These are phyloP conservation scores for Colletotrichum sp. DNA, from an alignment of 2,329 filamentous ascomycete species.

Conservation along the genomic window DNA sequence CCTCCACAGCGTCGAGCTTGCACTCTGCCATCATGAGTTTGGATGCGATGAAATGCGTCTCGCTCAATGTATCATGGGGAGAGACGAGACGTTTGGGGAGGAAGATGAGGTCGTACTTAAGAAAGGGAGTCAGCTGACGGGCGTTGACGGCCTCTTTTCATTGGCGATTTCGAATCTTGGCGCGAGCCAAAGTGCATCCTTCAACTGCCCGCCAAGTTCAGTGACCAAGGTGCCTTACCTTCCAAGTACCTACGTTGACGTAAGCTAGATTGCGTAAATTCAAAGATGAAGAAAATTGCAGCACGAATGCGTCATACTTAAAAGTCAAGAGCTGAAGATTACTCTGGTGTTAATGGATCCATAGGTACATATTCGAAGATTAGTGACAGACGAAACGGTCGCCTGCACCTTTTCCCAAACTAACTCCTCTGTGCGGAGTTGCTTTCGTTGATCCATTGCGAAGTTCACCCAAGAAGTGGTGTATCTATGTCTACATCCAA, in stretches of 20 bases:
- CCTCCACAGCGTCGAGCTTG: neutral
- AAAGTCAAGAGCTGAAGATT: too few species aligned
- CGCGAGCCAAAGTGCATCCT: neutral
- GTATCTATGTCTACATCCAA: neutral
- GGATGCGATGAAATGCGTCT: neutral
- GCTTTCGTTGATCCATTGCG: neutral
- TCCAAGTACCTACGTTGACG: too few species aligned
- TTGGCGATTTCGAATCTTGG: neutral
- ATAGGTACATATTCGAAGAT: too few species aligned
- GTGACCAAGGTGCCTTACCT: neutral
- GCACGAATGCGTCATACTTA: too few species aligned
- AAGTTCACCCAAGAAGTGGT: neutral
- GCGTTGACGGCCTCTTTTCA: neutral
- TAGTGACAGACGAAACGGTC: too few species aligned
- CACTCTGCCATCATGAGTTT: neutral
- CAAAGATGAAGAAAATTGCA: too few species aligned
- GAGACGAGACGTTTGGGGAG: neutral
- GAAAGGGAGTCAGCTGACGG: neutral
- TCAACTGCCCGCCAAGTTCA: neutral
- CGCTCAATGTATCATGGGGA: neutral
- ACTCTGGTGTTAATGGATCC: too few species aligned
- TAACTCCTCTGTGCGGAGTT: neutral
- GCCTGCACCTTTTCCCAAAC: too few species aligned
- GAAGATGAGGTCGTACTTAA: neutral
- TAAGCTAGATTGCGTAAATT: too few species aligned